Conservation (phyloP, 768 basidiomycete species). For the Epithele typhae region DNA sequence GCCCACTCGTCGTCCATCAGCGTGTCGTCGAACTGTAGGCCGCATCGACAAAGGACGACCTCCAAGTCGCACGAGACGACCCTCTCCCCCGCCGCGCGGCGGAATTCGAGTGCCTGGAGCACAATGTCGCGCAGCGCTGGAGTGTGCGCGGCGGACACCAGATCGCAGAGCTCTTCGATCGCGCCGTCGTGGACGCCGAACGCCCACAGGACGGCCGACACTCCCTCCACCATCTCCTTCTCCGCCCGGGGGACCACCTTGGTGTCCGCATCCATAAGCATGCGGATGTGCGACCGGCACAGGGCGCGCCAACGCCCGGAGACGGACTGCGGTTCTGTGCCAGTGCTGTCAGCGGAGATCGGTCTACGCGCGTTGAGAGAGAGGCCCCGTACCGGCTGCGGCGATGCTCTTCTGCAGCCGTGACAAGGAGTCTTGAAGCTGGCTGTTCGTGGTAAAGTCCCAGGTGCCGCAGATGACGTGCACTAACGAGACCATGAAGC, state of each 20-base stretch:
- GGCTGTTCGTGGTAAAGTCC: slow-evolving; percentile 1
- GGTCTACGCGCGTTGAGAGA: no score
- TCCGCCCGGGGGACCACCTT: background rate
- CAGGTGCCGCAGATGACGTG: slow-evolving; percentile 5
- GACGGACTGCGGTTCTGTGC: slow-evolving; percentile 9
- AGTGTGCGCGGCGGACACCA: background rate
- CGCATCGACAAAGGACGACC: background rate
- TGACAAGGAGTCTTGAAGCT: background rate
- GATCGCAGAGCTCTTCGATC: no score
- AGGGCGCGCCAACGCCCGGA: slow-evolving; percentile 13
- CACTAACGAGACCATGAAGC: background rate
- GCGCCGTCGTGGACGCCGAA: background rate
- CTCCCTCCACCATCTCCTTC: background rate
- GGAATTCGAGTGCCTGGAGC: slow-evolving; percentile 1
- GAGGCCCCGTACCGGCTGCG: slow-evolving; percentile 3
- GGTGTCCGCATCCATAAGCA: background rate
- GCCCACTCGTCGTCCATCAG: slow-evolving; percentile 11
- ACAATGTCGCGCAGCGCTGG: slow-evolving; percentile 1
- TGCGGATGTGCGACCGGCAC: slow-evolving; percentile 1
- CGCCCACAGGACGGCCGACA: background rate
- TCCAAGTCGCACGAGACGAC: slow-evolving; percentile 6
- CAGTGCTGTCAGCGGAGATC: background rate
- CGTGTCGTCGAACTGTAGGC: background rate
- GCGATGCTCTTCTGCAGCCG: background rate
- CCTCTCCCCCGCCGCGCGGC: slow-evolving; percentile 3